Evolutionary conservation across 306 rosid species (phyloP).

Genomic region (Quercus robur): DNA sequence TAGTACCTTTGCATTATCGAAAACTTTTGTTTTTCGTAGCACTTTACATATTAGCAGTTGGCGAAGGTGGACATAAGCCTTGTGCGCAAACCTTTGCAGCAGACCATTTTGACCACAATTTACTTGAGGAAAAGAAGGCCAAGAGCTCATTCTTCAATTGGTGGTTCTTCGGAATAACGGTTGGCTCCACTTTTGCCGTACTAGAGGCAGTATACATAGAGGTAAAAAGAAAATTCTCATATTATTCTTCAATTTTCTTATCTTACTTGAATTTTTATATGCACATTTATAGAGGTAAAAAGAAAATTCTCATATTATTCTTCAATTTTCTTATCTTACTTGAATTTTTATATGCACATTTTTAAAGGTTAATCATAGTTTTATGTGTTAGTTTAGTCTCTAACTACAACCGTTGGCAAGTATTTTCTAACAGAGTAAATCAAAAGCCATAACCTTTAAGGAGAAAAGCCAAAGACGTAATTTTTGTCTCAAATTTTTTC

Average conservation of each 20-base stretch:
- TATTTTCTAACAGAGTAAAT: too few relatives aligned
- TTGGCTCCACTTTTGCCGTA: constrained; percentile 44
- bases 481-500: too few relatives aligned
- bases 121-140: constrained; percentile 41
- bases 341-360: too few relatives aligned
- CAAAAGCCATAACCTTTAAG: too few relatives aligned
- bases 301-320: too few relatives aligned
- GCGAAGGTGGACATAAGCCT: constrained; percentile 73
- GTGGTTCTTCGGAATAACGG: constrained; percentile 66
- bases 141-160: constrained; percentile 79
- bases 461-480: too few relatives aligned
- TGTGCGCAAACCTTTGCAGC: constrained; percentile 83
- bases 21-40: not conserved
- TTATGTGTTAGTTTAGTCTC: too few relatives aligned
- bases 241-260: too few relatives aligned
- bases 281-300: constrained; percentile 43
- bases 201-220: constrained; percentile 34
- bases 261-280: too few relatives aligned
- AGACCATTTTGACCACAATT: constrained; percentile 65
- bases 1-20: constrained; percentile 8
- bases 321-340: too few relatives aligned
- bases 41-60: constrained; percentile 54
- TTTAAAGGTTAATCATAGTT: too few relatives aligned
- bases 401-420: too few relatives aligned
- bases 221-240: constrained; percentile 26